Base-by-base conservation (phyloP, 2,329 filamentous ascomycete genomes). In the Chaetomiaceae sp. region DNA sequence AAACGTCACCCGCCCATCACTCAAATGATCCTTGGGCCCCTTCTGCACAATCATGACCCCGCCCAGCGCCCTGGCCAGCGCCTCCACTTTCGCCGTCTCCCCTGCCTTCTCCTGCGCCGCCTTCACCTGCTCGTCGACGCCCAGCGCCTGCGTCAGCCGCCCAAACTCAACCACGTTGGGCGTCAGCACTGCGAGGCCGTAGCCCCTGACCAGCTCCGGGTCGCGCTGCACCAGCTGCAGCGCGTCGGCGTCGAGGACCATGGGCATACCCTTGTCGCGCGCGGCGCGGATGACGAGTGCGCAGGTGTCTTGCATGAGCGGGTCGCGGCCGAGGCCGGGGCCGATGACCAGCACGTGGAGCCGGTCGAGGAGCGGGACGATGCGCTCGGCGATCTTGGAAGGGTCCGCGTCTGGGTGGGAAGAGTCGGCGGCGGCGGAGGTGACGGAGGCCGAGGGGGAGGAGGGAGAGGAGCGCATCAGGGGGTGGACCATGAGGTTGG, bases 401-500 rank as follows among this genome's bases (percentile, higher is more conserved):
- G n/a, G 67, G 12, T 75, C 76, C 1, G 87, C 78, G 61, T 82
- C 77, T 12, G 75, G 75, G 52, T 86, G 29, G 17, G 25, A 14
- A 19, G 25, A n/a, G 49, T 76, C 71, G 62, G 82, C 77, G 20
- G 72, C 66, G 34, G 66, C 64, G 25, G 72, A 39, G 22, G 33
- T 43, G 29, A 51, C 33, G 40, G 51, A 37, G 6, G 59, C 45
- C 73, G 63, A 72, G 31, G 72, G 69, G 38, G 81, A 72, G 62
- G 67, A 54, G 11, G 72, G 69, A 39, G 81, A 72, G 63, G 66
- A 59, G 27, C 90, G 88, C 83, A 99, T 92, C 61, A 96, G 82
- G 1, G 94, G 94, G 70, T 97, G 94, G 11, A 99, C 94, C 92
- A 99, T 99, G 25, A 99, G 79, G 69, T 97, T 96, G 3, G 94